Evolutionary conservation across 192 early-diverging fungal genomes (phyloP), one percentile per base, ranked within the genome.

Genomic region (Mortierella hygrophila): DNA sequence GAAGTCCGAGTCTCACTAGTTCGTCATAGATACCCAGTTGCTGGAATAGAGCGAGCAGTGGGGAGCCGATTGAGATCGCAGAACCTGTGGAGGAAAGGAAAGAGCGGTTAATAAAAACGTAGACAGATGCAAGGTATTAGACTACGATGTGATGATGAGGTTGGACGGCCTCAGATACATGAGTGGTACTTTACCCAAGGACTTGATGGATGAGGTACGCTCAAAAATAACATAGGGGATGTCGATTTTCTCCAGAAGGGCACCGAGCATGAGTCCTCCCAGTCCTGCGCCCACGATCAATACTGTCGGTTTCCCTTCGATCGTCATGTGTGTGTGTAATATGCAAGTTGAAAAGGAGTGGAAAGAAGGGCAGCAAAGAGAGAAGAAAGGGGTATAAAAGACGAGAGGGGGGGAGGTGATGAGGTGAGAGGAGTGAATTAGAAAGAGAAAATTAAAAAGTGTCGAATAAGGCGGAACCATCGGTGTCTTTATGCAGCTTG

Each of bases 21-120:
- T 74, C 72, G 8, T 74, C 72, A 23, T 74, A 74, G 10, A 60
- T 60, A 60, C n/a, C 55, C 23, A 60, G 55, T n/a, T 60, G 55
- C 6, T 60, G n/a, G 55, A 60, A 60, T 23, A 60, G n/a, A 23
- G 55, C 55, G 2, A 60, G 55, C 7, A 60, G 7, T 23, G 55
- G 55, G 55, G 55, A 23, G 23, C 55, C 55, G 9, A 60, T 60
- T 23, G 55, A 60, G n/a, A 60, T 60, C 23, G 55, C 54, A 21
- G 54, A 55, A 6, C 54, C 54, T 55, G 54, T 55, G 54, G 16
- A 55, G 13, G 6, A 23, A 55, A 4, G 4, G 54, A 55, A 23
- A 21, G 38, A 2, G 38, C 38, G 6, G 38, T 40, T 40, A 40
- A 40, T 40, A 40, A 40, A 40, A 40, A 40, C 38, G 3, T 3